Evolutionary conservation across 2,329 filamentous ascomycete species (phyloP).

Genomic region (Dactylellina haptotyla): DNA sequence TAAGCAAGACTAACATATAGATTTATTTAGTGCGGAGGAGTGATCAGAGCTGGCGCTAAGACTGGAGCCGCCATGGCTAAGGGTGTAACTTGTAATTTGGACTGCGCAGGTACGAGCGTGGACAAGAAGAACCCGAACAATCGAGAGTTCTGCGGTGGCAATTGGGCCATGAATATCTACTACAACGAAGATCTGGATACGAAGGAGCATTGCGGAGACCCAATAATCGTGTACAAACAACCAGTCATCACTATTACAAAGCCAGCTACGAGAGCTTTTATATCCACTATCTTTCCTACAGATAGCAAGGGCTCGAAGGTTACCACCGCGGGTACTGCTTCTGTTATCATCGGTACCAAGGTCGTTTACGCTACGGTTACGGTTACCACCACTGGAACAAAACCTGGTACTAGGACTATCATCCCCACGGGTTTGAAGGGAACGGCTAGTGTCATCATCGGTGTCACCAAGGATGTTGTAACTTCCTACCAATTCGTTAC

Average conservation of each 20-base stretch:
- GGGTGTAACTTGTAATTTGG: too few relatives aligned
- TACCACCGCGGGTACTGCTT: too few relatives aligned
- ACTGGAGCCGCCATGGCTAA: not conserved
- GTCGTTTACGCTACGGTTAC: too few relatives aligned
- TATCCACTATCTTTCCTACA: not conserved
- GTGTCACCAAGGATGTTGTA: too few relatives aligned
- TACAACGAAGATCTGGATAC: constrained; percentile 8
- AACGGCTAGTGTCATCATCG: too few relatives aligned
- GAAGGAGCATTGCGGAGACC: not conserved
- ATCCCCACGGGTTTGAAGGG: too few relatives aligned
- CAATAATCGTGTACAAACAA: not conserved
- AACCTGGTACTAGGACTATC: too few relatives aligned
- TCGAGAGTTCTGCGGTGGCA: constrained; percentile 3
- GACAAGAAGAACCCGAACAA: not conserved
- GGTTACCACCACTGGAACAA: too few relatives aligned
- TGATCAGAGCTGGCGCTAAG: not conserved
- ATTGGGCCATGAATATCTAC: not conserved
- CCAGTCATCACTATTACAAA: not conserved
- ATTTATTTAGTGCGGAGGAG: not conserved
- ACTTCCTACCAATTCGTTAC: not conserved
- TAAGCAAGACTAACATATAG: too few relatives aligned
- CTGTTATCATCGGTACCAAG: too few relatives aligned
- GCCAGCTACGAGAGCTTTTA: not conserved
- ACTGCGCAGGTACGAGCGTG: too few relatives aligned
- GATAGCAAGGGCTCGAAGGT: not conserved